Percentiles rank a stretch among this genome's conserved stretches.
phyloP scores from a whole-genome alignment of 2,329 filamentous ascomycete genomes.

The Annulohypoxylon truncatum region DNA sequence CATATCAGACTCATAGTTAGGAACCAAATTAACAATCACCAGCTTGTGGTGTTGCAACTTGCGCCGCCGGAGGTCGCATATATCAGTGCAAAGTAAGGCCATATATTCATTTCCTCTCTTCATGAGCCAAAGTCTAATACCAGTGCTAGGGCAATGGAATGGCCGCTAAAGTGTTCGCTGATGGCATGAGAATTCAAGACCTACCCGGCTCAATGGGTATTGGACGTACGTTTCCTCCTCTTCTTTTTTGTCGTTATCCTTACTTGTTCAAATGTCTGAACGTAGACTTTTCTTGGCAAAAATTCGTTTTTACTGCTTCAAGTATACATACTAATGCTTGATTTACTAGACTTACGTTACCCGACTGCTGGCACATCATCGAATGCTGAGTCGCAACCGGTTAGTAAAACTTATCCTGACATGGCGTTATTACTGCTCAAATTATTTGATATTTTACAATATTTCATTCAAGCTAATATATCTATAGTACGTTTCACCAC shows the following conservation, averaged over 20 bases:
- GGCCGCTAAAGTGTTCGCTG: conserved; percentile 85
- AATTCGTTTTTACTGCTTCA: neutral
- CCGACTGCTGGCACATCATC: conserved; percentile 86
- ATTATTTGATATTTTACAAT: neutral
- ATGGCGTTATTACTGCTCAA: neutral
- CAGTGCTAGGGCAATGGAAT: conserved; percentile 75
- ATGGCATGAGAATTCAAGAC: conserved; percentile 78
- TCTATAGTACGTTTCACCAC: conserved; percentile 20
- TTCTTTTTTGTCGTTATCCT: neutral
- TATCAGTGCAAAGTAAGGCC: conserved; percentile 77
- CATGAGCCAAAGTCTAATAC: conserved; percentile 9
- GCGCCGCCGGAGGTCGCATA: conserved; percentile 79
- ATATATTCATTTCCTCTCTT: neutral
- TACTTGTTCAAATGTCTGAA: neutral
- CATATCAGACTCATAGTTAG: neutral
- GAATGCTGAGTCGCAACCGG: conserved; percentile 86
- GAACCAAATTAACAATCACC: conserved; percentile 53
- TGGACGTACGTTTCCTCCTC: conserved; percentile 58
- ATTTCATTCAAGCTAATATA: conserved; percentile 10
- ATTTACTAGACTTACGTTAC: conserved; percentile 76
- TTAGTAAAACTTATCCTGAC: conserved; percentile 2
- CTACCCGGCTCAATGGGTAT: conserved; percentile 89
- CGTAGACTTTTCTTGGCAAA: neutral
- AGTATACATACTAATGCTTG: neutral
- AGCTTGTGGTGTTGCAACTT: conserved; percentile 76